Evolutionary conservation across 2,329 filamentous ascomycete species (phyloP), one percentile per base, ranked within the genome.

Genomic region (Magnaporthales sp.): DNA sequence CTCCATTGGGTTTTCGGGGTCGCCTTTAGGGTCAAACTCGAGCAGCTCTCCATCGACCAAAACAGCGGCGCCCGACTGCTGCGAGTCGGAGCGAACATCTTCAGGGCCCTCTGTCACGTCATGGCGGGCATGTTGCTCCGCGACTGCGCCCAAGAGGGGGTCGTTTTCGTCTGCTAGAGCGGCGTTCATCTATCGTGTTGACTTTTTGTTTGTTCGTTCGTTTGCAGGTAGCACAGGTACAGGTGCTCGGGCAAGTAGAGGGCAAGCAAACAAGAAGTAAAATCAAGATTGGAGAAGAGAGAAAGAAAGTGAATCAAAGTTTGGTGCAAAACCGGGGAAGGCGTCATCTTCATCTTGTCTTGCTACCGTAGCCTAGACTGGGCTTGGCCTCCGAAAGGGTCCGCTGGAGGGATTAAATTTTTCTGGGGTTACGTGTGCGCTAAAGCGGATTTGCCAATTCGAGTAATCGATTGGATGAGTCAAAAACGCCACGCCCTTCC

Each of bases 1-100:
- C 66, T 85, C 79, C 66, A 81, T 73, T 1, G 85, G 84, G 70
- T 86, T 83, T 15, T 83, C 82, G 1, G 75, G 69, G 67, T 85
- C 83, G 68, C 78, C 79, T 62, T 76, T 69, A 19, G 78, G 77
- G 67, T 83, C 74, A 68, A 83, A 83, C 64, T 81, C 78, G 65
- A 83, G 75, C 51, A 58, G 51, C 22, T 63, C 30, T 24, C 32
- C 62, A 24, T 62, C 30, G n/a, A 51, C 22, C 31, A 46, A 10
- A 13, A 26, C n/a, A n/a, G n/a, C n/a, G 62, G 54, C 54, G 54
- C 54, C n/a, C 54, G 54, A 58, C 19, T 24, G 30, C 32, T 19
- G 22, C 27, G 22, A 8, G 32, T 6, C 24, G 31, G 29, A 13
- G 32, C 62, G 15, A 58, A 22, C 11, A 10, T 26, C n/a, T n/a